Conservation (phyloP, 208 protist species). For the Trypanosoma theileri region DNA sequence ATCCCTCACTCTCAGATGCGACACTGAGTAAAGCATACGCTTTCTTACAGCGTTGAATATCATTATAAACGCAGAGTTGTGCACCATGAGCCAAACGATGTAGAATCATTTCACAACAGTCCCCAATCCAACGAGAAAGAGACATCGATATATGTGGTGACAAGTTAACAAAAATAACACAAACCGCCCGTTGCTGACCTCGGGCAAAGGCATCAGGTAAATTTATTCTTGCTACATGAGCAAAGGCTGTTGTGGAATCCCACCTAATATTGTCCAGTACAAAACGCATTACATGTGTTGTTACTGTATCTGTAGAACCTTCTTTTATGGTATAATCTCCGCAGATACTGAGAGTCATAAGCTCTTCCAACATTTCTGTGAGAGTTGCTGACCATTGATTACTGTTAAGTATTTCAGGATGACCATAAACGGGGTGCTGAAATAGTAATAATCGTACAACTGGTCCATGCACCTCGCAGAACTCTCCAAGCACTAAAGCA, state of each 20-base stretch:
- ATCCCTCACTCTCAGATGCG: background rate
- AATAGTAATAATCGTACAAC: slow-evolving; percentile 1
- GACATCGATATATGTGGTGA: background rate
- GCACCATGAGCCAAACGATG: slow-evolving; percentile 10
- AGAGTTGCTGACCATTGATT: background rate
- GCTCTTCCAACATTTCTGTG: background rate
- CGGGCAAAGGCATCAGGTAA: slow-evolving; percentile 15
- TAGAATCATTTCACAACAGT: slow-evolving; percentile 3
- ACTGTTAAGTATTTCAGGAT: background rate
- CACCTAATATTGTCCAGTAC: slow-evolving; percentile 9
- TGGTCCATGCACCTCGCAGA: slow-evolving; percentile 17
- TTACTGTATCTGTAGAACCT: background rate
- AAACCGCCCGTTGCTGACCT: slow-evolving; percentile 8
- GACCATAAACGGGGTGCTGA: background rate
- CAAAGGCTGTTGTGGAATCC: background rate
- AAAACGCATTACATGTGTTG: slow-evolving; percentile 1
- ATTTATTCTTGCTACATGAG: slow-evolving; percentile 10
- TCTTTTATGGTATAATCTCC: slow-evolving; percentile 3
- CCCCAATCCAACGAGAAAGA: slow-evolving; percentile 11
- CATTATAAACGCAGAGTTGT: background rate
- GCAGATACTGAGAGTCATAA: slow-evolving; percentile 14
- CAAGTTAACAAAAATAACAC: slow-evolving; percentile 1
- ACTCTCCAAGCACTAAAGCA: slow-evolving; percentile 14
- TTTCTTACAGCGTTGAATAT: background rate
- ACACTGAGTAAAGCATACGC: slow-evolving; percentile 3